A percentile compares a stretch with the other conserved stretches of the same genome.
These are phyloP conservation scores for Dispira simplex DNA, from an alignment of 192 early-diverging fungal species.

Conservation along the genomic window DNA sequence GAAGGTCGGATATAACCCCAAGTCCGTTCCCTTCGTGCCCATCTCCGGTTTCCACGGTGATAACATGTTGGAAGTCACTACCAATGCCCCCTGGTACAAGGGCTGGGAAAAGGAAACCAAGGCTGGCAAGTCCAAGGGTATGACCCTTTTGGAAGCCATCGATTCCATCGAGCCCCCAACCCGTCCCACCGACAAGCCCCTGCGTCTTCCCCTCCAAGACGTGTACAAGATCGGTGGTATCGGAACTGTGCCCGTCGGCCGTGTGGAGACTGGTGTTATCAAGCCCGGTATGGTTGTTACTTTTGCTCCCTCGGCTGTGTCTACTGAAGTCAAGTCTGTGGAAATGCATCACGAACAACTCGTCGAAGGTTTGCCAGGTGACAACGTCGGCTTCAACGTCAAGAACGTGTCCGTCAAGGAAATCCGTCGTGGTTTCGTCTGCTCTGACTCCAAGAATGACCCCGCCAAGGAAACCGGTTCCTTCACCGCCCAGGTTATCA, in stretches of 20 bases:
- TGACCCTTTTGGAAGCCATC: constrained; percentile 89
- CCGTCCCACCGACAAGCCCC: constrained; percentile 84
- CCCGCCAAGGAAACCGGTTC: constrained; percentile 81
- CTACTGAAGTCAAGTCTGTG: constrained; percentile 94
- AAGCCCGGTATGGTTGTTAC: constrained; percentile 81
- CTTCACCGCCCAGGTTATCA: constrained; percentile 92
- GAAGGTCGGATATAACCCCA: constrained; percentile 94
- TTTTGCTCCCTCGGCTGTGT: constrained; percentile 75
- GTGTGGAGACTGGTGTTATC: constrained; percentile 93
- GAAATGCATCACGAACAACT: constrained; percentile 97
- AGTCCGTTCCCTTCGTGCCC: constrained; percentile 85
- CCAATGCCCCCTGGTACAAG: constrained; percentile 96
- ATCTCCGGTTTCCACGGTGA: constrained; percentile 98
- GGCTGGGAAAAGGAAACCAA: constrained; percentile 91
- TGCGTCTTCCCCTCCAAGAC: constrained; percentile 94
- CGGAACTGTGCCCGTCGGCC: constrained; percentile 92
- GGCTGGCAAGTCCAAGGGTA: constrained; percentile 41
- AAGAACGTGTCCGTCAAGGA: constrained; percentile 97
- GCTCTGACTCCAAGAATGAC: constrained; percentile 95
- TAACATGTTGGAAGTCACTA: constrained; percentile 89
- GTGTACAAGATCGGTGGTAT: constrained; percentile 99
- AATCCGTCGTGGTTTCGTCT: constrained; percentile 92
- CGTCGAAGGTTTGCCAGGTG: constrained; percentile 75
- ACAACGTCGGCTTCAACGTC: constrained; percentile 99
- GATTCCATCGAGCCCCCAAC: constrained; percentile 85